Base-by-base conservation (phyloP, 352 stramenopile genomes). In the Phytophthora idaei region DNA sequence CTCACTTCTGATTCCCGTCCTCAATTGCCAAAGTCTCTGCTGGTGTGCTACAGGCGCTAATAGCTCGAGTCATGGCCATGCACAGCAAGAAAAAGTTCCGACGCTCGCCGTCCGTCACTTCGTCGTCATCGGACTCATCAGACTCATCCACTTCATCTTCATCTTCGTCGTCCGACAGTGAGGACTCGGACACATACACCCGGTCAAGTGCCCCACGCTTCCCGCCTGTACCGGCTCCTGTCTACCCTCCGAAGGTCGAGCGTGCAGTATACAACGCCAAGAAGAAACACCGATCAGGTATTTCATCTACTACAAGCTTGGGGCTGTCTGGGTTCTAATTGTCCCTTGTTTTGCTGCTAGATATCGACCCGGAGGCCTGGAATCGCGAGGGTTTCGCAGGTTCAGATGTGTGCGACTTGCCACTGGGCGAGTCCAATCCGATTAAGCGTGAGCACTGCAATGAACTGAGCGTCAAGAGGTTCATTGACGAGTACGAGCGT, bases 401-500 rank as follows among this genome's bases (percentile, higher is more conserved):
- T n/a, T 93, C 85, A 14, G 61, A 90, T 67, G 83, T 94, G 52
- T 94, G 87, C 47, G 87, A 93, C 31, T 70, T 93, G 67, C 77
- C 80, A 45, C 60, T 94, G 59, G 84, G 87, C 55, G 81, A 88
- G 50, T 80, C 83, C 4, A 86, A 89, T 37, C 60, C 67, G 6
- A 80, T 97, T 52, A 79, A 83, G 67, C 77, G 86, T 53, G 87
- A 96, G 60, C 74, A 89, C 51, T 88, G 78, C 69, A 86, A 78
- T 31, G 78, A 96, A 36, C 61, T 97, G 42, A 92, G 70, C 11
- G 74, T 95, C 12, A 77, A 92, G 58, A 71, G 89, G 12, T 97
- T 97, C 64, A 90, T 93, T 36, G 69, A 91, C 8, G 80, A 94
- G 65, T 97, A 94, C 62, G 90, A 97, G 57, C 86, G 70, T 41